Conservation (phyloP, 768 basidiomycete genomes). For the Amanita subjunquillea region DNA sequence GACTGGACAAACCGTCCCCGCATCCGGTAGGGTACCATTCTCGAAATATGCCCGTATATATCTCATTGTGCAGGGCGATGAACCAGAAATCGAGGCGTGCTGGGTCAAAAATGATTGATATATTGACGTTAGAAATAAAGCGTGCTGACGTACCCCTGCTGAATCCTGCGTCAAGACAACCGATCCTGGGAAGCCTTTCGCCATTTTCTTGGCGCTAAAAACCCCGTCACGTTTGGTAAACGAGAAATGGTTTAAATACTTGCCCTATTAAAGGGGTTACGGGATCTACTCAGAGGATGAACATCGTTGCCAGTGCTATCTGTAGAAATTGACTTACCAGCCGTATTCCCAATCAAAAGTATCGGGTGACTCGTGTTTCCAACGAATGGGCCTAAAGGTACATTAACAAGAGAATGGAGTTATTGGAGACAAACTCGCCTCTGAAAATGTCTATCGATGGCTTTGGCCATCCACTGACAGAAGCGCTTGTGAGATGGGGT, state of each 20-base stretch:
- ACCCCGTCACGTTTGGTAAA: neutral
- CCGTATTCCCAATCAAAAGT: slow-evolving; percentile 17
- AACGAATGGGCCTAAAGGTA: slow-evolving; percentile 15
- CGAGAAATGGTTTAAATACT: neutral
- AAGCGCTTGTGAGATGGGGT: neutral
- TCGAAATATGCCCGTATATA: too few relatives aligned
- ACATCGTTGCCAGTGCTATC: slow-evolving; percentile 2
- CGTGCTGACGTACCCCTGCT: too few relatives aligned
- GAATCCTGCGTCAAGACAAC: too few relatives aligned
- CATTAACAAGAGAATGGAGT: slow-evolving; percentile 3
- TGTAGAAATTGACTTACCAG: slow-evolving; percentile 2
- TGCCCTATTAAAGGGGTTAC: slow-evolving; percentile 1
- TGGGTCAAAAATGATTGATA: too few relatives aligned
- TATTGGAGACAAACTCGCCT: neutral
- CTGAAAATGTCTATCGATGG: slow-evolving; percentile 12
- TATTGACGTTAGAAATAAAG: too few relatives aligned
- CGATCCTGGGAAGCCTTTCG: slow-evolving; percentile 7
- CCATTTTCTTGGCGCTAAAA: slow-evolving; percentile 9
- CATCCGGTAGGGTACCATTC: too few relatives aligned
- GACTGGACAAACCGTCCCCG: too few relatives aligned
- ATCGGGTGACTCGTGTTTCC: slow-evolving; percentile 22
- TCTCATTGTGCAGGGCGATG: too few relatives aligned
- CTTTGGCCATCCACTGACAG: slow-evolving; percentile 18
- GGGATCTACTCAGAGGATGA: neutral
- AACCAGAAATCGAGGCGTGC: too few relatives aligned